Percentiles rank a stretch among this genome's conserved stretches.
Evolutionary conservation across 1,139 yeast genomes (phyloP).

Genomic region (Yamadazyma blattariae): DNA sequence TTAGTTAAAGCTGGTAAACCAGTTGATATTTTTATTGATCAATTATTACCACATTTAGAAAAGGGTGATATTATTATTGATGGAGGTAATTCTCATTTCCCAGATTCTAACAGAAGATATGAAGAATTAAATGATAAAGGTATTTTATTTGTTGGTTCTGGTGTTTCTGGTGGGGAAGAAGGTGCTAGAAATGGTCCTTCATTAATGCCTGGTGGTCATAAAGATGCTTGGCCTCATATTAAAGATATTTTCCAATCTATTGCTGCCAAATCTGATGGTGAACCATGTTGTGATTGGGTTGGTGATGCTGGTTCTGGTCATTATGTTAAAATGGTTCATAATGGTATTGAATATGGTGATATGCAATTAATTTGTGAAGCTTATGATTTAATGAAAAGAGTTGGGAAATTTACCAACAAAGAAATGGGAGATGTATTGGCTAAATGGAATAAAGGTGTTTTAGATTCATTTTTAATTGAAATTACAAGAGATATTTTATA

Average conservation of each 20-base stretch:
- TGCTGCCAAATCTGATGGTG: conserved; percentile 95
- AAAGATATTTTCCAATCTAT: conserved; percentile 95
- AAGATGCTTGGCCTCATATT: conserved; percentile 98
- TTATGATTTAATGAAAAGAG: conserved; percentile 92
- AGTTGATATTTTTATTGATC: conserved; percentile 87
- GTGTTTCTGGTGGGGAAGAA: conserved; percentile 99
- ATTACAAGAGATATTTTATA: conserved; percentile 94
- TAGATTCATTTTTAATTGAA: conserved; percentile 95
- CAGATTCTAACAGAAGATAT: conserved; percentile 96
- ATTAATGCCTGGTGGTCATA: conserved; percentile 99
- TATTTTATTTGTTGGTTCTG: conserved; percentile 92
- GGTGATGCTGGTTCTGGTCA: conserved; percentile 99
- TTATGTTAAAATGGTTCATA: conserved; percentile 99
- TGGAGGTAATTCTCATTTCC: conserved; percentile 99
- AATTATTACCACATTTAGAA: conserved; percentile 87
- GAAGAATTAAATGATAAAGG: conserved; percentile 87
- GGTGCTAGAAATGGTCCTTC: conserved; percentile 99
- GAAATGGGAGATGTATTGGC: conserved; percentile 93
- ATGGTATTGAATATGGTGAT: conserved; percentile 99
- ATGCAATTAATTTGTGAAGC: conserved; percentile 99
- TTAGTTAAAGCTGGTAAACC: conserved; percentile 97
- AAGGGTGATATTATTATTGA: conserved; percentile 98
- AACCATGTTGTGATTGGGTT: conserved; percentile 99
- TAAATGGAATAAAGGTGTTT: conserved; percentile 95
- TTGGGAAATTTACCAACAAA: conserved; percentile 84